These are phyloP conservation scores for Colletotrichum lindemuthianum DNA, from an alignment of 2,329 filamentous ascomycete genomes.

Conservation along the genomic window DNA sequence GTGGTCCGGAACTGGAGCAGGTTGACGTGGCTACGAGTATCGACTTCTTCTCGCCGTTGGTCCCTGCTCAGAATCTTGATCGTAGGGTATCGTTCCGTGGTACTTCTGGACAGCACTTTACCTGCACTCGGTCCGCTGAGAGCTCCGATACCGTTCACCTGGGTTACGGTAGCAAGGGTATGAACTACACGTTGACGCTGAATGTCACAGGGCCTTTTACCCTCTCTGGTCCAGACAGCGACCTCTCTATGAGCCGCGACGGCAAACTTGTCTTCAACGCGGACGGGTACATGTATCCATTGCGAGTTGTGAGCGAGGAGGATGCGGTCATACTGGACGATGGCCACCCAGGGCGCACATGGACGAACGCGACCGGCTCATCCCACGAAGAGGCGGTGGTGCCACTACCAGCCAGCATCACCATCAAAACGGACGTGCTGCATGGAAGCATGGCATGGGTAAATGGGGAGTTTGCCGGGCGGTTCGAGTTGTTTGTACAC, in stretches of 20 bases:
- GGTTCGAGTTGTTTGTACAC: constrained; percentile 65
- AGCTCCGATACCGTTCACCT: constrained; percentile 37
- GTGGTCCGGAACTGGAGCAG: constrained; percentile 45
- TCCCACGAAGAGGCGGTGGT: constrained; percentile 54
- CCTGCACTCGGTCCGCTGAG: constrained; percentile 43
- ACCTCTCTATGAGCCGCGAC: not conserved
- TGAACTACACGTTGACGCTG: constrained; percentile 55
- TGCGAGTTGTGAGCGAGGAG: constrained; percentile 53
- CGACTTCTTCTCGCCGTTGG: constrained; percentile 47
- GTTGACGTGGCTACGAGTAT: constrained; percentile 46
- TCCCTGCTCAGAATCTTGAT: constrained; percentile 57
- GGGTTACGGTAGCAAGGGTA: constrained; percentile 53
- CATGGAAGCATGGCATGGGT: constrained; percentile 61
- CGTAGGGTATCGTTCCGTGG: constrained; percentile 39
- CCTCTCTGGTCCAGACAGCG: constrained; percentile 11
- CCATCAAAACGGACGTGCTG: constrained; percentile 54
- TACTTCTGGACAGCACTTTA: constrained; percentile 39
- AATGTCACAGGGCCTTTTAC: constrained; percentile 35
- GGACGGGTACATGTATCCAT: constrained; percentile 56
- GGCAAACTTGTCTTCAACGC: constrained; percentile 11
- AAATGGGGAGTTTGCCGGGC: constrained; percentile 54
- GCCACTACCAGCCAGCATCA: constrained; percentile 45
- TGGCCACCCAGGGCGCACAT: constrained; percentile 61
- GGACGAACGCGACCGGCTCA: constrained; percentile 58
- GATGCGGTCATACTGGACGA: constrained; percentile 60